Evolutionary conservation across 2,329 filamentous ascomycete species (phyloP).

Genomic region (Nigrospora osmanthi): DNA sequence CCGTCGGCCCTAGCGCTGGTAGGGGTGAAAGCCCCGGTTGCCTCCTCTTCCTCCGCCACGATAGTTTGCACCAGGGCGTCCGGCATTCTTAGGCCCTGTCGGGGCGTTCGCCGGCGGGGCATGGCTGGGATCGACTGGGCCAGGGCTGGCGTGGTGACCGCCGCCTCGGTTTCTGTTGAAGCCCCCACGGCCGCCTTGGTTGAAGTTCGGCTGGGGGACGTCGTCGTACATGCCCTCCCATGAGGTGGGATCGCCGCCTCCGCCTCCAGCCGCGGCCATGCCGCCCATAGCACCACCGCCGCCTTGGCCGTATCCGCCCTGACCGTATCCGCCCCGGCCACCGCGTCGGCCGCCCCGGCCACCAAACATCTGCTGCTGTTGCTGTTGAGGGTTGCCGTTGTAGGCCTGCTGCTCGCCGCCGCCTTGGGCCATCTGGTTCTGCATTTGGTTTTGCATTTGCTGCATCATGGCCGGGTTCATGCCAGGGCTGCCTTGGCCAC

Average conservation of each 20-base stretch:
- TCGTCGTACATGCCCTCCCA: constrained; percentile 99
- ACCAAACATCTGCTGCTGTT: constrained; percentile 11
- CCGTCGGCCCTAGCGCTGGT: constrained; percentile 25
- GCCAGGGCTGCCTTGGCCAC: constrained; percentile 26
- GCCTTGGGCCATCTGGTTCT: constrained; percentile 19
- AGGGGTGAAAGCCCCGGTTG: constrained; percentile 73
- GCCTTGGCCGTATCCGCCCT: constrained; percentile 26
- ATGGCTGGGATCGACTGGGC: constrained; percentile 43
- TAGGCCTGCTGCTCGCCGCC: constrained; percentile 17
- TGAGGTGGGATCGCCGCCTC: constrained; percentile 62
- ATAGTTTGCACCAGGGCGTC: constrained; percentile 86
- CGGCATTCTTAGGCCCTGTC: constrained; percentile 92
- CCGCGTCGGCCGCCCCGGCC: constrained; percentile 16
- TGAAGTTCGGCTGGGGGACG: constrained; percentile 71
- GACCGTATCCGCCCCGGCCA: constrained; percentile 14
- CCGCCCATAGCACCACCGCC: constrained; percentile 23
- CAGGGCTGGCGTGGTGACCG: constrained; percentile 24
- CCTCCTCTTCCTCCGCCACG: constrained; percentile 78
- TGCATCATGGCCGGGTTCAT: constrained; percentile 44
- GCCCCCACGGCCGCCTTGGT: constrained; percentile 34
- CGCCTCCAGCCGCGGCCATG: constrained; percentile 29
- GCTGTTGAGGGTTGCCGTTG: constrained; percentile 11
- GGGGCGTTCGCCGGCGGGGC: constrained; percentile 75
- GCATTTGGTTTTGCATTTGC: constrained; percentile 34
- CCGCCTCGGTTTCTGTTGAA: constrained; percentile 28